Evolutionary conservation across 495 filamentous ascomycete genomes (phyloP).

Genomic region (Penicillium lividum): DNA sequence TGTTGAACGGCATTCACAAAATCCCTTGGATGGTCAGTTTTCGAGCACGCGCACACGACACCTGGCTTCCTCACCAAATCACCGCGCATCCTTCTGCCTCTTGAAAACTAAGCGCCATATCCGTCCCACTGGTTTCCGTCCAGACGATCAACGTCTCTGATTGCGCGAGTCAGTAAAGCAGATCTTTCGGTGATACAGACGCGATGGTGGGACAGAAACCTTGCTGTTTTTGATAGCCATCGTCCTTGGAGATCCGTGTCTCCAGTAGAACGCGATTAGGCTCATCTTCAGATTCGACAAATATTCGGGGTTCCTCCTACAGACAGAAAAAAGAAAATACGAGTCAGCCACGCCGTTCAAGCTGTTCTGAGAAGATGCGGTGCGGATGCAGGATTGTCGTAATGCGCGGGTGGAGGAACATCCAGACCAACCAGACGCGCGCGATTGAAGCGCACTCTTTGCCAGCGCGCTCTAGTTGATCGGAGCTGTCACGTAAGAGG

Average conservation of each 20-base stretch:
- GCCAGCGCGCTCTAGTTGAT: not conserved
- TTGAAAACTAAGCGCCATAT: slow-evolving; percentile 99
- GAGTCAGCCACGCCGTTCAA: slow-evolving; percentile 6
- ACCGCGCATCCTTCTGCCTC: slow-evolving; percentile 91
- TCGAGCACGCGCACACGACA: slow-evolving; percentile 5
- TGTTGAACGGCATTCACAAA: slow-evolving; percentile 86
- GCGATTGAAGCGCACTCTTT: not conserved
- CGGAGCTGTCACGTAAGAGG: slow-evolving; percentile 6
- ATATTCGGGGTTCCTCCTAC: slow-evolving; percentile 81
- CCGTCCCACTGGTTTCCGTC: slow-evolving; percentile 84
- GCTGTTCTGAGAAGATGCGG: not conserved
- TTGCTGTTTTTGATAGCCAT: slow-evolving; percentile 98
- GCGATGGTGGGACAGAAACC: slow-evolving; percentile 53
- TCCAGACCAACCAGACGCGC: not conserved
- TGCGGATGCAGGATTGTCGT: slow-evolving; percentile 7
- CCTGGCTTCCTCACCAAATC: slow-evolving; percentile 69
- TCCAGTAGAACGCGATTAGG: slow-evolving; percentile 80
- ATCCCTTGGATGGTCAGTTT: slow-evolving; percentile 60
- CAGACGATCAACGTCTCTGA: slow-evolving; percentile 96
- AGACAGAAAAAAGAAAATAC: slow-evolving; percentile 1
- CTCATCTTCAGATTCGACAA: slow-evolving; percentile 91
- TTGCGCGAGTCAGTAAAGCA: slow-evolving; percentile 26
- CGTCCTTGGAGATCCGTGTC: slow-evolving; percentile 86
- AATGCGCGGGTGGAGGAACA: slow-evolving; percentile 6
- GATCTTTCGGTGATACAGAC: slow-evolving; percentile 13